Evolutionary conservation across 2,329 filamentous ascomycete genomes (phyloP).

Genomic region (Penicillium sp.): DNA sequence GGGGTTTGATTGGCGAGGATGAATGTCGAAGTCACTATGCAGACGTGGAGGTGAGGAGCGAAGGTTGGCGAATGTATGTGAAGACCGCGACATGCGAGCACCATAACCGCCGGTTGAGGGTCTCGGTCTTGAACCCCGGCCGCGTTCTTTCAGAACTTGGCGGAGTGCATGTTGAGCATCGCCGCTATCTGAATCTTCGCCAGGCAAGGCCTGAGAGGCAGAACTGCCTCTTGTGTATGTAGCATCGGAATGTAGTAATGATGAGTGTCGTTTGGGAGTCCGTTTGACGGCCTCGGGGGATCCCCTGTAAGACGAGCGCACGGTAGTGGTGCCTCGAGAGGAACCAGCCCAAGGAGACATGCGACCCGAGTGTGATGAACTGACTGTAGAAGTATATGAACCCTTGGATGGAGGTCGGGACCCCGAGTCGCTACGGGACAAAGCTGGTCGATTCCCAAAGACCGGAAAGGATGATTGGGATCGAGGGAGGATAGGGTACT

Average conservation of each 20-base stretch:
- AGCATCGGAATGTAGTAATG: slow-evolving; percentile 36
- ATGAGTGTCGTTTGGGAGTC: slow-evolving; percentile 40
- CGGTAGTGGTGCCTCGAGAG: slow-evolving; percentile 27
- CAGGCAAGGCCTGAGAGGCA: slow-evolving; percentile 30
- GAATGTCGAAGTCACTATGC: slow-evolving; percentile 40
- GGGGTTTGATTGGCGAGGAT: slow-evolving; percentile 44
- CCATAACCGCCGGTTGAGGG: slow-evolving; percentile 36
- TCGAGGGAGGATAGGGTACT: slow-evolving; percentile 42
- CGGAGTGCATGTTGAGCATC: slow-evolving; percentile 54
- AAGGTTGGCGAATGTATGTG: slow-evolving; percentile 40
- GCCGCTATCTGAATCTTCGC: slow-evolving; percentile 38
- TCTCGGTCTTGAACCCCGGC: slow-evolving; percentile 24
- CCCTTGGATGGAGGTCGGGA: slow-evolving; percentile 49
- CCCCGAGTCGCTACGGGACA: slow-evolving; percentile 39
- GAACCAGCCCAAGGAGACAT: slow-evolving; percentile 48
- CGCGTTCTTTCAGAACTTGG: slow-evolving; percentile 46
- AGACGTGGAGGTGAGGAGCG: slow-evolving; percentile 51
- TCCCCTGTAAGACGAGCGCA: slow-evolving; percentile 30
- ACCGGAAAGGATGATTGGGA: slow-evolving; percentile 46
- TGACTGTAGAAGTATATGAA: slow-evolving; percentile 47
- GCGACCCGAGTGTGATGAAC: slow-evolving; percentile 46
- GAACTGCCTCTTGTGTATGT: slow-evolving; percentile 36
- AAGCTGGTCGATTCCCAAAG: slow-evolving; percentile 34
- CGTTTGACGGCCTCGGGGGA: slow-evolving; percentile 35
- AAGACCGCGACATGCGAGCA: slow-evolving; percentile 33